Evolutionary conservation across 805 yeast genomes (phyloP).

Genomic region (Metschnikowia peoriensis): DNA sequence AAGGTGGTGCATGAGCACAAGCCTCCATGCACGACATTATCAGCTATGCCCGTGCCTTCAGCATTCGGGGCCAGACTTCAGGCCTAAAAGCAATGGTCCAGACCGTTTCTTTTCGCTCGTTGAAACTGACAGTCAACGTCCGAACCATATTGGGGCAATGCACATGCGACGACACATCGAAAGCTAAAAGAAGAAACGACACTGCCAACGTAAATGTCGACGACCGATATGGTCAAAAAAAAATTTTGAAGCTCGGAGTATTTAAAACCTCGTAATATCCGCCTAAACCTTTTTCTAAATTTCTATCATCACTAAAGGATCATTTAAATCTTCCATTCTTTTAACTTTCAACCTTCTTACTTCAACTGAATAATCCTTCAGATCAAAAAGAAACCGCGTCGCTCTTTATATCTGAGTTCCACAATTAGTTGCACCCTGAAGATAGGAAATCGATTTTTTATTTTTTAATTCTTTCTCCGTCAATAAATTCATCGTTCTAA

Average conservation of each 20-base stretch:
- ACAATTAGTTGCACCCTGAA: background rate
- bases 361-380: background rate
- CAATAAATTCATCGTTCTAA: no score
- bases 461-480: no score
- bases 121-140: background rate
- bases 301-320: background rate
- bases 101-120: conserved; percentile 1
- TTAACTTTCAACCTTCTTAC: background rate
- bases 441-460: no score
- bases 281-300: background rate
- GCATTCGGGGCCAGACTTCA: background rate
- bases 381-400: background rate
- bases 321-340: background rate
- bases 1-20: background rate
- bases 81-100: background rate
- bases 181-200: background rate
- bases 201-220: background rate
- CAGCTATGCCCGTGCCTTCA: background rate
- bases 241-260: background rate
- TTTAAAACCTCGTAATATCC: background rate
- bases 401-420: background rate
- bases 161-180: background rate
- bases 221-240: background rate
- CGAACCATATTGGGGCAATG: background rate
- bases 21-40: background rate